Percentiles rank a stretch among this genome's conserved stretches.
Evolutionary conservation across 192 early-diverging fungal species (phyloP).

Genomic region (Gamsiella multidivaricata): DNA sequence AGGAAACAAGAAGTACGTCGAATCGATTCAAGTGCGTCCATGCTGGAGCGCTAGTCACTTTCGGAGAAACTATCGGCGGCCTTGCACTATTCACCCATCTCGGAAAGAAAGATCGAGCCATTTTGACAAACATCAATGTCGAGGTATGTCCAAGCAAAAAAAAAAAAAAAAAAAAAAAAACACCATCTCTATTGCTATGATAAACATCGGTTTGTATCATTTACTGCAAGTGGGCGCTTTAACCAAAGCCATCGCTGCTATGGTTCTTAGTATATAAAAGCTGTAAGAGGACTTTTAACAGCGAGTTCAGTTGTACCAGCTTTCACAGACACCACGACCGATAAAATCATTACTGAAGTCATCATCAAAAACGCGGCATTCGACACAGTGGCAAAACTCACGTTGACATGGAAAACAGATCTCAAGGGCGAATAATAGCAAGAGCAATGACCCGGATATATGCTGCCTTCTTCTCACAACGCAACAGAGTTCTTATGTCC

Average conservation of each 20-base stretch:
- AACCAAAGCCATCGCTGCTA: no score
- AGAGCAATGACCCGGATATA: neutral
- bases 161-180: no score
- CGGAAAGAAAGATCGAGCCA: conserved; percentile 58
- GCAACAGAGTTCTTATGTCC: no score
- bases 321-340: neutral
- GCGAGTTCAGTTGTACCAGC: conserved; percentile 7
- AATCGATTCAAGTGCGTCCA: conserved; percentile 61
- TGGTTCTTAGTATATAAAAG: conserved; percentile 37
- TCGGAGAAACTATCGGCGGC: conserved; percentile 61
- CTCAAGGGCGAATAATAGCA: conserved; percentile 11
- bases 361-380: conserved; percentile 30
- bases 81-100: conserved; percentile 57
- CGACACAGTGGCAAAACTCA: conserved; percentile 43
- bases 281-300: conserved; percentile 22
- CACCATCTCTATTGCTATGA: no score
- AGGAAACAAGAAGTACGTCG: conserved; percentile 58
- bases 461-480: no score
- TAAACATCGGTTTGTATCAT: neutral
- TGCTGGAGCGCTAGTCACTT: conserved; percentile 59
- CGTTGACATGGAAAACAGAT: conserved; percentile 38
- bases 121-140: conserved; percentile 51
- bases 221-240: neutral
- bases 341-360: conserved; percentile 13
- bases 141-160: no score